Conservation (phyloP, 768 basidiomycete genomes). For the Paxillus involutus region DNA sequence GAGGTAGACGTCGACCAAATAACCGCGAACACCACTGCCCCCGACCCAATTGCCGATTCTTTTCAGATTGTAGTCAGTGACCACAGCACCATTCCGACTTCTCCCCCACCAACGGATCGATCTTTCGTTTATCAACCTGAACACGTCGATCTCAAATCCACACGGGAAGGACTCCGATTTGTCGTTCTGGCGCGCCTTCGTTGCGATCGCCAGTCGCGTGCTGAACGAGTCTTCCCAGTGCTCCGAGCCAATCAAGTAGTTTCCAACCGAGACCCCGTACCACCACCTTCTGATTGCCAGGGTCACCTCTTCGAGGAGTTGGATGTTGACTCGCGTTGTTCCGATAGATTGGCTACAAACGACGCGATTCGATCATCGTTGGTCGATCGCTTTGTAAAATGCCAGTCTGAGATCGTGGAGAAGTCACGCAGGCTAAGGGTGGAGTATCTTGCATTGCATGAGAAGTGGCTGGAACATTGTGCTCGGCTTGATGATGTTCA, state of each 20-base stretch:
- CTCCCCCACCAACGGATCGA: slow-evolving; percentile 2
- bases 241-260: slow-evolving; percentile 58
- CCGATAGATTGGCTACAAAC: slow-evolving; percentile 38
- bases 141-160: slow-evolving; percentile 33
- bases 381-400: slow-evolving; percentile 52
- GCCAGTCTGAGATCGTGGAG: slow-evolving; percentile 46
- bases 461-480: slow-evolving; percentile 74
- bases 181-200: slow-evolving; percentile 62
- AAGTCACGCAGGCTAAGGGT: slow-evolving; percentile 58
- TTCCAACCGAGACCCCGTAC: slow-evolving; percentile 30
- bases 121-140: slow-evolving; percentile 12
- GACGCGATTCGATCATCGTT: slow-evolving; percentile 46
- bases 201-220: slow-evolving; percentile 58
- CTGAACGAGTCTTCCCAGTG: slow-evolving; percentile 63
- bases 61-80: slow-evolving; percentile 30
- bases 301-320: slow-evolving; percentile 51
- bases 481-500: slow-evolving; percentile 56
- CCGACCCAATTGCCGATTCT: slow-evolving; percentile 12
- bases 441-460: slow-evolving; percentile 69
- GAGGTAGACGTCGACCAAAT: slow-evolving; percentile 7
- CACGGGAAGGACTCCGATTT: slow-evolving; percentile 60
- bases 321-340: slow-evolving; percentile 34
- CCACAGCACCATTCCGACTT: slow-evolving; percentile 16
- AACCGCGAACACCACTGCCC: slow-evolving; percentile 5
- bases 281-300: slow-evolving; percentile 34